Evolutionary conservation across 2,329 filamentous ascomycete genomes (phyloP).

Genomic region (Incumbomyces delicatus): DNA sequence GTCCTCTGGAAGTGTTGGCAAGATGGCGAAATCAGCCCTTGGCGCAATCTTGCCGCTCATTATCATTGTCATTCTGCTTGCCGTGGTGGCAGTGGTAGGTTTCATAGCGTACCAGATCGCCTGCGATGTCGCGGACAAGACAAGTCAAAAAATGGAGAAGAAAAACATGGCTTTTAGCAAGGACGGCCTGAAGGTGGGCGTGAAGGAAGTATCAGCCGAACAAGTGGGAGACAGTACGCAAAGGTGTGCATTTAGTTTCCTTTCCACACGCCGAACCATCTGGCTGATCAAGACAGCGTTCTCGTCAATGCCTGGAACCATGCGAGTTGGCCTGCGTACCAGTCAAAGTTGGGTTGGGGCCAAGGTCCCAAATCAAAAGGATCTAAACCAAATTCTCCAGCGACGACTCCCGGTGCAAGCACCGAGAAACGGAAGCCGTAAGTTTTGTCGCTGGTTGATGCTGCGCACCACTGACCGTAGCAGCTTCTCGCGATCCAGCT

Average conservation of each 20-base stretch:
- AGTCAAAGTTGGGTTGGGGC: conserved; percentile 33
- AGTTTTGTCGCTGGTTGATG: conserved; percentile 1
- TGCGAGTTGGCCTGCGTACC: conserved; percentile 37
- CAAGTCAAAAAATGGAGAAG: conserved; percentile 53
- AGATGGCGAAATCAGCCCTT: conserved; percentile 14
- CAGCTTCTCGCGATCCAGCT: conserved; percentile 11
- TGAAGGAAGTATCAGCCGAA: conserved; percentile 49
- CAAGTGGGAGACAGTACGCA: conserved; percentile 52
- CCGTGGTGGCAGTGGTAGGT: conserved; percentile 42
- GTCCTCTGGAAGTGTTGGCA: background rate
- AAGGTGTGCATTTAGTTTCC: conserved; percentile 28
- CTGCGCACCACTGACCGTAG: background rate
- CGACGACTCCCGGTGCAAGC: conserved; percentile 4
- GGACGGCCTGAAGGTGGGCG: conserved; percentile 52
- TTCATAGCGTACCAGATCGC: conserved; percentile 50
- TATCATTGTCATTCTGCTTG: conserved; percentile 46
- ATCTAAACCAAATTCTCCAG: conserved; percentile 4
- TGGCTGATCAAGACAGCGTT: conserved; percentile 25
- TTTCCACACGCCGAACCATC: background rate
- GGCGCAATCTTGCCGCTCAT: conserved; percentile 43
- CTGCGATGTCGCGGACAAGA: conserved; percentile 48
- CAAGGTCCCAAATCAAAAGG: background rate
- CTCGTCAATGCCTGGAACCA: conserved; percentile 43
- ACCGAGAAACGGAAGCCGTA: conserved; percentile 17
- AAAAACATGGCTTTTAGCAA: conserved; percentile 51